Percentiles rank a stretch among this genome's conserved stretches.
These are phyloP conservation scores for Ustilago nuda DNA, from an alignment of 1,284 basidiomycete species.

Conservation along the genomic window DNA sequence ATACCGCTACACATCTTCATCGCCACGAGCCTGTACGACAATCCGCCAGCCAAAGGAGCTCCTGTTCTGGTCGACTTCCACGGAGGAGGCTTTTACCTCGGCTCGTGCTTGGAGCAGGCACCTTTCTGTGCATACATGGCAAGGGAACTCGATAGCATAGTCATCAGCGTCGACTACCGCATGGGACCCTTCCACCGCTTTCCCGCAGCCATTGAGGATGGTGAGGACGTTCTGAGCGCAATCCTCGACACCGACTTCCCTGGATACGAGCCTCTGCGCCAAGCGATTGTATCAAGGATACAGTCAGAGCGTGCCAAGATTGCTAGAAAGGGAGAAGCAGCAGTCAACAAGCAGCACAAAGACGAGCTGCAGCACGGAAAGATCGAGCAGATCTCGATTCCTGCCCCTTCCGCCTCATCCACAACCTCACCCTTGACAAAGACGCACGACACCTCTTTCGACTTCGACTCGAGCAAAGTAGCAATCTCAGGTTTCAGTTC, in stretches of 20 bases:
- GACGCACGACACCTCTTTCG: neutral
- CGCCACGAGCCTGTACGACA: constrained; percentile 29
- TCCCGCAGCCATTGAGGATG: constrained; percentile 57
- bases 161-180: constrained; percentile 61
- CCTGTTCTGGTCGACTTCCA: constrained; percentile 59
- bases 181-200: constrained; percentile 65
- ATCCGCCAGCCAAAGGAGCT: constrained; percentile 14
- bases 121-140: constrained; percentile 55
- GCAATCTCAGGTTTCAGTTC: constrained; percentile 62
- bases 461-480: constrained; percentile 40
- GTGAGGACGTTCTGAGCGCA: constrained; percentile 54
- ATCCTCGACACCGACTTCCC: constrained; percentile 38
- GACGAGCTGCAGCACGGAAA: constrained; percentile 35
- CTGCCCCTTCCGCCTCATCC: neutral
- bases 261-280: constrained; percentile 34
- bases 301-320: constrained; percentile 31
- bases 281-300: constrained; percentile 30
- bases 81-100: constrained; percentile 61
- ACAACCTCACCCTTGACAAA: neutral
- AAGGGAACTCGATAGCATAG: constrained; percentile 32
- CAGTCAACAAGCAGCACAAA: constrained; percentile 22
- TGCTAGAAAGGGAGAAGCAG: constrained; percentile 21
- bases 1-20: constrained; percentile 58
- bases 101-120: constrained; percentile 54
- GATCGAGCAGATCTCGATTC: constrained; percentile 26